Base-by-base conservation (phyloP, 495 filamentous ascomycete genomes). In the Cetradonia linearis region DNA sequence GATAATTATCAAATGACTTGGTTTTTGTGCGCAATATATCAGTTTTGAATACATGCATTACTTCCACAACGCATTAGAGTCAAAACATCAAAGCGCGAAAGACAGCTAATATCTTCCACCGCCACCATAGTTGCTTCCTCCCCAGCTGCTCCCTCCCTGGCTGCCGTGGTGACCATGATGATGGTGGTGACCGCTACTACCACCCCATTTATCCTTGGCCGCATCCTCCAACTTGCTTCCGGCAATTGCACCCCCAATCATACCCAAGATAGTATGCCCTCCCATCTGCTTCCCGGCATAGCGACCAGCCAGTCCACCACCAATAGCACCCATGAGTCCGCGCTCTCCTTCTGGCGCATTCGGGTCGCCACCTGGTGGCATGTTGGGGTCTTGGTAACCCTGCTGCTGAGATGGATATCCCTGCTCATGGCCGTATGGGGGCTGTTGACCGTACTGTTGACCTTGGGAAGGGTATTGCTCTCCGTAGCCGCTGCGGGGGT, bases 281-380 rank as follows among this genome's bases (percentile, higher is more conserved):
- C 70, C 71, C 49, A 47, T 47, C 28, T 62, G 55, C 66, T 79
- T 76, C 44, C 75, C 72, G 0, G 74, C 62, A 58, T 71, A 77
- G 37, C 75, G 74, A 11, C 78, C 78, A 3, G 77, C 71, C 31
- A 73, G 70, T 42, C 77, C 78, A 28, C 78, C 78, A 34, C 70
- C 69, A 3, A 80, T 63, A 0, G 74, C 67, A 18, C 76, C 70
- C 18, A 69, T 71, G 0, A 80, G 60, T 14, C 74, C 74, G 30
- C 77, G 77, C 34, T 81, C 75, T 13, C 67, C 67, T 42, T 69
- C 73, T 11, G 49, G 65, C 46, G 37, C 69, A 62, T 50, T 67
- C 52, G 40, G 67, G 27, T 59, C 57, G 13, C 44, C 33, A 9
- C 55, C 55, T n/a, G 47, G 46, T 54, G 64, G 63, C 13, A 42